Evolutionary conservation across 768 basidiomycete species (phyloP).

Genomic region (Dictyophora rubrovolvata): DNA sequence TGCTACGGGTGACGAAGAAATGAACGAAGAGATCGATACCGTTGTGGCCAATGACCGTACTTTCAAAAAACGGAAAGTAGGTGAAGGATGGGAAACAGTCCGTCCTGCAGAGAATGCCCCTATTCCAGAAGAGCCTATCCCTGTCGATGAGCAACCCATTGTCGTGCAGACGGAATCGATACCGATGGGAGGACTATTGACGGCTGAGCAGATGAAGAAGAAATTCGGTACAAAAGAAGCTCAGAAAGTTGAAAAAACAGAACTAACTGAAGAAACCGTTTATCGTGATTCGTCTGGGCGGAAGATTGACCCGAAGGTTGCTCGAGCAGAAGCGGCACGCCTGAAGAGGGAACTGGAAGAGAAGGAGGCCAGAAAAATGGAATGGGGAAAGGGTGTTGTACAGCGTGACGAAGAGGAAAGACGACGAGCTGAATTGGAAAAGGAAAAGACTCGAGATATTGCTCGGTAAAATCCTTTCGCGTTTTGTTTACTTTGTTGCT

Average conservation of each 20-base stretch:
- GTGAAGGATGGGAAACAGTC: conserved; percentile 60
- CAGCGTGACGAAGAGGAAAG: conserved; percentile 76
- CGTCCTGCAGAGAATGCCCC: conserved; percentile 43
- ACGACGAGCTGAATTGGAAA: conserved; percentile 53
- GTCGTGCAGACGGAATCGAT: conserved; percentile 33
- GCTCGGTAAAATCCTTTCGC: conserved; percentile 36
- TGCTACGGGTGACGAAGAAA: conserved; percentile 34
- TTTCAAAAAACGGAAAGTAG: conserved; percentile 69
- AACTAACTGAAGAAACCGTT: conserved; percentile 76
- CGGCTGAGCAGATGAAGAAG: conserved; percentile 64
- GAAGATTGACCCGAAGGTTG: conserved; percentile 81
- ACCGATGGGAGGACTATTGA: conserved; percentile 67
- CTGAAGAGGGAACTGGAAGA: conserved; percentile 75
- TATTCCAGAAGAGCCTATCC: conserved; percentile 35
- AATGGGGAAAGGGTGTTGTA: conserved; percentile 95
- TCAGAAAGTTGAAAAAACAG: conserved; percentile 34
- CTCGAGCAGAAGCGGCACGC: conserved; percentile 73
- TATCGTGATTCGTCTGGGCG: conserved; percentile 86
- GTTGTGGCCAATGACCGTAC: conserved; percentile 63
- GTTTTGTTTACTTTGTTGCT: not conserved
- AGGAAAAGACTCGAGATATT: conserved; percentile 53
- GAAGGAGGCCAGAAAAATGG: conserved; percentile 84
- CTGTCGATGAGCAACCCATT: conserved; percentile 60
- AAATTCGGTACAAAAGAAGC: conserved; percentile 31
- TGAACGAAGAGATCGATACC: conserved; percentile 47